Evolutionary conservation across 768 basidiomycete species (phyloP), one percentile per base, ranked within the genome.

Genomic region (Cystofilobasidium macerans): DNA sequence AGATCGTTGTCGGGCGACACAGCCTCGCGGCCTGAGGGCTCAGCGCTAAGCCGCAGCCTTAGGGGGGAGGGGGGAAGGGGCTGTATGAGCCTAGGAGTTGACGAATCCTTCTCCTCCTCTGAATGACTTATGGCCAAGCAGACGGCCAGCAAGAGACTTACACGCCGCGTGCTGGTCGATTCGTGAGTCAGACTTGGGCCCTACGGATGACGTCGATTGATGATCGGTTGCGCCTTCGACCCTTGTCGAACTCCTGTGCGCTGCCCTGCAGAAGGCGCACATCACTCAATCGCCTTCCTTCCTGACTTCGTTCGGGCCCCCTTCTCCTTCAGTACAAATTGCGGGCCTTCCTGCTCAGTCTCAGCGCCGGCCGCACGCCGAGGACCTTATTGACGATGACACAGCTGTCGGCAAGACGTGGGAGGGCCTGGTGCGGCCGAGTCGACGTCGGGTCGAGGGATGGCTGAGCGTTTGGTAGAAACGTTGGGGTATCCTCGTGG

Each of bases 401-500:
- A 33, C 2, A 11, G 35, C 28, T 11, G 24, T 12, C 20, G 20
- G 56, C 40, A 13, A 32, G 38, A 30, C n/a, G 24, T 40, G 13
- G 24, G 30, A 28, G n/a, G 56, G 28, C 20, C 1, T 28, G 26
- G 8, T 70, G 35, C 47, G 77, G 71, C 78, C 78, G 12, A 72
- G 71, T 13, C 69, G 74, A 64, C 71, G 70, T 33, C 69, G 68
- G 2, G 78, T 79, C 1, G 75, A 78, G 43, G 42, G 42, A 1
- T 77, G 76, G 76, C 67, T 79, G 51, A 64, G 62, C 24, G 71
- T 71, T 0, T 79, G 77, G 75, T 77, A 74, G 76, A 78, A 72
- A 51, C 65, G 78, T 2, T 77, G 77, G 71, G 71, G 73, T 18
- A 74, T 78, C 0, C 71, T 79, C 6, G 73, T 78, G 20, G 57